A percentile compares a stretch with the other conserved stretches of the same genome.
phyloP scores from a whole-genome alignment of 2,329 filamentous ascomycete genomes.

The Tolypocladium inflatum region DNA sequence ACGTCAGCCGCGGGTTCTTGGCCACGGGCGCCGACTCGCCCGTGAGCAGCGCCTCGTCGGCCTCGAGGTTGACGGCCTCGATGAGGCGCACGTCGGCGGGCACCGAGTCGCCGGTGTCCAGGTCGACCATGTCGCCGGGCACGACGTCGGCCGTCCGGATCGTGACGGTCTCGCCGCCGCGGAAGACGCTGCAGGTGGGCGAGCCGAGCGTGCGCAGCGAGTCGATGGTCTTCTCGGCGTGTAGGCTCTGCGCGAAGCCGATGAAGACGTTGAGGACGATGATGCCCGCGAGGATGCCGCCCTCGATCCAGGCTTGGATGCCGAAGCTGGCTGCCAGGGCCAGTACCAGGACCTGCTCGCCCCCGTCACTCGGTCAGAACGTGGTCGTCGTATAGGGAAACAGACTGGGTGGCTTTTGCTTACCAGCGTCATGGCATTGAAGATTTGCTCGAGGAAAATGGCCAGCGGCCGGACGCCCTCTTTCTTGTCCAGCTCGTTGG shows the following conservation, averaged over 20 bases:
- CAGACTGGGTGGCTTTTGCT: conserved; percentile 2
- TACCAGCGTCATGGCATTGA: conserved; percentile 61
- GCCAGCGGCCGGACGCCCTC: conserved; percentile 50
- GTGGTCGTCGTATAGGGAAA: not conserved
- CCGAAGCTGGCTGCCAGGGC: conserved; percentile 49
- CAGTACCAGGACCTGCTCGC: conserved; percentile 36
- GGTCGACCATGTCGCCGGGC: conserved; percentile 45
- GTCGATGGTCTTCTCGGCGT: conserved; percentile 40
- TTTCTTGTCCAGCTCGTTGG: conserved; percentile 54
- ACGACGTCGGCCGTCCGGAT: conserved; percentile 37
- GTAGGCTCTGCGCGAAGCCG: conserved; percentile 35
- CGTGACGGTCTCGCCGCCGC: conserved; percentile 27
- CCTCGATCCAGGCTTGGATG: conserved; percentile 51
- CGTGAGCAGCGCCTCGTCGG: conserved; percentile 56
- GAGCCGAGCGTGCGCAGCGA: conserved; percentile 33
- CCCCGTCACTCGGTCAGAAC: not conserved
- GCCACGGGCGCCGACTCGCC: conserved; percentile 54
- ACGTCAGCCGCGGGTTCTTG: conserved; percentile 38
- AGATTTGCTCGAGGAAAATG: conserved; percentile 56
- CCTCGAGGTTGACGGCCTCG: conserved; percentile 56
- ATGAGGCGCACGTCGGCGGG: conserved; percentile 49
- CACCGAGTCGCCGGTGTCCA: conserved; percentile 48
- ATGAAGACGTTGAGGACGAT: conserved; percentile 49
- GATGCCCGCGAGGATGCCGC: conserved; percentile 47
- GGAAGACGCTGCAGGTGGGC: conserved; percentile 32